Percentiles rank a stretch among this genome's conserved stretches.
Evolutionary conservation across 2,329 filamentous ascomycete genomes (phyloP).

Genomic region (Aspergillus pseudoglaucus): DNA sequence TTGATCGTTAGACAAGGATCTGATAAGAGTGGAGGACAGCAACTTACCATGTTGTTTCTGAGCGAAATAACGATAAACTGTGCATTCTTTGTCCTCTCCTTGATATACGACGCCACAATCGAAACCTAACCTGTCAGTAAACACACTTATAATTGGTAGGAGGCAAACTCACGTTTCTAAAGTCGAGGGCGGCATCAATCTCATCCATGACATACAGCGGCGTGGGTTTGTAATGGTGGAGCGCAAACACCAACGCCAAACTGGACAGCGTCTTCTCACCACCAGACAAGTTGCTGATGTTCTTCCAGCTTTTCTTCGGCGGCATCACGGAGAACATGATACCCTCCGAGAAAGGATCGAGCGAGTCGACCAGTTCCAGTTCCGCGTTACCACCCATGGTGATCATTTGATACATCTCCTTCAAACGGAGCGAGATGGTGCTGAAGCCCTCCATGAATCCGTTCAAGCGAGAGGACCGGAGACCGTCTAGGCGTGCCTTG

Average conservation of each 20-base stretch:
- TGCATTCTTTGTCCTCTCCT: slow-evolving; percentile 97
- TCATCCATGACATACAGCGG: slow-evolving; percentile 99
- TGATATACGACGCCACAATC: slow-evolving; percentile 98
- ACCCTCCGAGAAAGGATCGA: slow-evolving; percentile 95
- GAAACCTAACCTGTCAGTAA: slow-evolving; percentile 58
- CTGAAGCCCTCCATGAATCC: slow-evolving; percentile 99
- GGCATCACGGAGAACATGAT: slow-evolving; percentile 98
- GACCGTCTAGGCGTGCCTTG: slow-evolving; percentile 87
- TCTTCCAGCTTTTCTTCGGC: slow-evolving; percentile 99
- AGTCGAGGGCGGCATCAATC: slow-evolving; percentile 96
- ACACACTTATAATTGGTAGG: not conserved
- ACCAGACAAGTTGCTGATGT: slow-evolving; percentile 90
- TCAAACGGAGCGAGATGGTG: slow-evolving; percentile 85
- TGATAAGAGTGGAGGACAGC: not conserved
- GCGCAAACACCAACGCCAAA: slow-evolving; percentile 90
- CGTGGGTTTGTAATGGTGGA: slow-evolving; percentile 97
- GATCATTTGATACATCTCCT: slow-evolving; percentile 99
- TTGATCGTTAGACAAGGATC: slow-evolving; percentile 4
- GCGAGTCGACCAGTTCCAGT: slow-evolving; percentile 88
- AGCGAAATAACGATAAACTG: slow-evolving; percentile 98
- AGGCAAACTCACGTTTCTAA: slow-evolving; percentile 73
- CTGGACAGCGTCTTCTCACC: slow-evolving; percentile 95
- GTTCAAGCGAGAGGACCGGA: slow-evolving; percentile 81
- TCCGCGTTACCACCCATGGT: slow-evolving; percentile 99
- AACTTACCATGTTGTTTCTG: slow-evolving; percentile 80